A percentile compares a stretch with the other conserved stretches of the same genome.
Evolutionary conservation across 441 rosid species (phyloP).

Genomic region (Arabidopsis lyrata): DNA sequence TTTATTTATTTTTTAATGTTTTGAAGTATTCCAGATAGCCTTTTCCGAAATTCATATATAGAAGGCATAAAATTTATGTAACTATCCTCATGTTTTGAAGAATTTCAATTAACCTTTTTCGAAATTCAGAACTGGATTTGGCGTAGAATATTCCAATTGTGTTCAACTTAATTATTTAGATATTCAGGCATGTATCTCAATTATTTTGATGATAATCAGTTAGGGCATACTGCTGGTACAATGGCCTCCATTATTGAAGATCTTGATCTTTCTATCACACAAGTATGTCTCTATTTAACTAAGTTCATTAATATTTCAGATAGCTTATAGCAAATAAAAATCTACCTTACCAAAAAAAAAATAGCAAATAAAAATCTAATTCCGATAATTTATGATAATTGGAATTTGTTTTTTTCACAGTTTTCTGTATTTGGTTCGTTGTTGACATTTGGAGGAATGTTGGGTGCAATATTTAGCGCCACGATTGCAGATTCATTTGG

Average conservation of each 20-base stretch:
- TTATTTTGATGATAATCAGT: constrained; percentile 28
- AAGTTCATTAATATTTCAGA: neutral
- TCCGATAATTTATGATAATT: neutral
- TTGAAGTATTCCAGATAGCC: neutral
- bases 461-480: constrained; percentile 48
- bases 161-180: neutral
- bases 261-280: constrained; percentile 39
- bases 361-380: neutral
- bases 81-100: too few relatives aligned
- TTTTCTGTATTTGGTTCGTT: constrained; percentile 46
- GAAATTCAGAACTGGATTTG: neutral
- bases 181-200: neutral
- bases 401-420: constrained; percentile 21
- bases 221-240: constrained; percentile 43
- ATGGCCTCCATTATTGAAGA: constrained; percentile 39
- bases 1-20: neutral
- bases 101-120: too few relatives aligned
- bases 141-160: neutral
- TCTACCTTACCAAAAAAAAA: too few relatives aligned
- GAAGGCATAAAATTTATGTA: too few relatives aligned
- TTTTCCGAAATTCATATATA: too few relatives aligned
- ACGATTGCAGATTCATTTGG: constrained; percentile 42
- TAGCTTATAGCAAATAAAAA: neutral
- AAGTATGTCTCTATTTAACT: constrained; percentile 27
- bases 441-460: constrained; percentile 49